Evolutionary conservation across 1,284 basidiomycete genomes (phyloP), one percentile per base, ranked within the genome.

Genomic region (Cryptococcus neoformans): DNA sequence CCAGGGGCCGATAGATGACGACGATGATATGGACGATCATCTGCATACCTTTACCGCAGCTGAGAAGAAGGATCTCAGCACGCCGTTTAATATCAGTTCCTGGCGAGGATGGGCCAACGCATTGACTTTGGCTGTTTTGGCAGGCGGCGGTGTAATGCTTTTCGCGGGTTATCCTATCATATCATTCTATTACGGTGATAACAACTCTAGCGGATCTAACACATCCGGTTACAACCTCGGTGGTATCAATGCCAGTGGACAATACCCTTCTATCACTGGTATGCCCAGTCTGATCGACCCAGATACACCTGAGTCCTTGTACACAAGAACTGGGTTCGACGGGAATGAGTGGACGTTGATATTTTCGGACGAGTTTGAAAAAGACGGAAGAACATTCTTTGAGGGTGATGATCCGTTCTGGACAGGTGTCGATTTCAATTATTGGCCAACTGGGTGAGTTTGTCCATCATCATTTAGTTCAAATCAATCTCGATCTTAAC

Each of bases 291-390:
- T 87, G 44, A 83, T 91, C 65, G 89, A 92, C 75, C 56, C 70
- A 3, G 83, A 84, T 12, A 92, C 89, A 0, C 89, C 89, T 0
- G 62, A 78, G 1, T 62, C 64, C 0, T 86, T 82, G 4, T 81
- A 81, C 62, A 80, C 82, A 0, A 81, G 87, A 36, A 85, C 77
- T 1, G 88, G 88, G 0, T 86, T 81, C 60, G 88, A 90, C 65
- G 84, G 85, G 2, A 59, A 83, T 21, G 68, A 80, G 6, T 90
- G 88, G 73, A 80, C 86, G 55, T 81, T 95, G 7, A 85, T 92
- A 2, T 94, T 72, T 72, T 89, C 88, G 50, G 92, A 95, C 75
- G 93, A 95, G 78, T 96, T 96, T 76, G 86, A 95, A 56, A 79
- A 79, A 16, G 82, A 83, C 7, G 85, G 85, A 70, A 60, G 79